Base-by-base conservation (phyloP, 441 rosid genomes). In the Pelargonium fulgidum region DNA sequence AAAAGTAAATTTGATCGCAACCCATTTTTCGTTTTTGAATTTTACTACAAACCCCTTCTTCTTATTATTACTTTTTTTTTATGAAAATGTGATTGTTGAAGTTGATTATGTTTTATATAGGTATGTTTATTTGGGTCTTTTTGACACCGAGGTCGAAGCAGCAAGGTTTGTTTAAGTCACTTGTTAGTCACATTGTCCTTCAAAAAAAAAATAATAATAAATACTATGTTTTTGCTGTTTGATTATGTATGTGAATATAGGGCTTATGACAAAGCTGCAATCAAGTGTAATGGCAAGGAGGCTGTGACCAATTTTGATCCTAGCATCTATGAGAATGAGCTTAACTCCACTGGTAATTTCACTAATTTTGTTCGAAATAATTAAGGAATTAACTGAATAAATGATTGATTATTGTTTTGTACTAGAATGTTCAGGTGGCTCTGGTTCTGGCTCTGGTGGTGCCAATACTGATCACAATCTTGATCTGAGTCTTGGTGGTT, bases 181-280 rank as follows among this genome's bases (percentile, higher is more conserved):
- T 71, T 36, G 17, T 8, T 68, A 29, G 8, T 71, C 42, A 22
- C 36, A 12, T 63, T n/a, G 5, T 45, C 13, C 11, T 7, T 45
- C 0, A 3, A 39, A 26, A 1, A n/a, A n/a, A n/a, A n/a, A n/a
- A n/a, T n/a, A n/a, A n/a, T n/a, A n/a, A n/a, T n/a, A n/a, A 1
- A 2, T 8, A 41, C 7, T 56, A 48, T 74, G 48, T 64, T 69
- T 16, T 68, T 7, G 73, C 5, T 42, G 6, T 68, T 64, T 59
- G 2, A 45, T 47, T 58, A 1, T 26, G 14, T 8, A 24, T 26
- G 14, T 12, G 36, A 17, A 48, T 69, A 54, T 76, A 93, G 99
- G 81, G 99, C 98, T 72, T 94, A 92, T 73, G 99, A 94, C 67
- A 94, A 82, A 78, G 99, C 99, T 66, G 99, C 99, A 33, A 91